These are phyloP conservation scores for Neoascochyta sp. DNA, from an alignment of 2,329 filamentous ascomycete genomes.

Conservation along the genomic window DNA sequence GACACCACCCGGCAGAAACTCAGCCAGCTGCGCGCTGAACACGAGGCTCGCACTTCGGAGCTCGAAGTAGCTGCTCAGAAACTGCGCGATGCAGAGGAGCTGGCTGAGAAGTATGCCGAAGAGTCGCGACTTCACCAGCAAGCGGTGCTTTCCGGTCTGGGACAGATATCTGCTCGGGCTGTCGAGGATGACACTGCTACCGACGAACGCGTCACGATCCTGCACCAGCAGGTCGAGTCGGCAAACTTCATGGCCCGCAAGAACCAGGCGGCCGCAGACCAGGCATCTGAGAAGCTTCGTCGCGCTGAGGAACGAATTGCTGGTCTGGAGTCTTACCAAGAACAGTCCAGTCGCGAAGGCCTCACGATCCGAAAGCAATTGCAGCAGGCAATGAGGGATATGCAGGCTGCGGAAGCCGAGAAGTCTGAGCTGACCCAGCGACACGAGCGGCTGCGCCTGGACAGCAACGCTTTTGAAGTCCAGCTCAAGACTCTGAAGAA, in stretches of 20 bases:
- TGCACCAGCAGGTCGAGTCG: constrained; percentile 75
- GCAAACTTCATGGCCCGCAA: constrained; percentile 79
- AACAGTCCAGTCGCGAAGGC: constrained; percentile 91
- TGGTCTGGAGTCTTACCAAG: constrained; percentile 92
- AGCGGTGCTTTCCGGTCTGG: constrained; percentile 77
- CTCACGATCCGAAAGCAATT: constrained; percentile 86
- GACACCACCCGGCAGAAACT: constrained; percentile 75
- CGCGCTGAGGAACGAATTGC: constrained; percentile 95
- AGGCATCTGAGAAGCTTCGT: constrained; percentile 81
- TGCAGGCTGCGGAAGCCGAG: constrained; percentile 73
- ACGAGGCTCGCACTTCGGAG: constrained; percentile 75
- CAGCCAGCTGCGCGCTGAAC: constrained; percentile 71
- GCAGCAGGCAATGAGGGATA: constrained; percentile 77
- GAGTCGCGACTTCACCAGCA: constrained; percentile 83
- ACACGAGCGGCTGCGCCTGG: constrained; percentile 80
- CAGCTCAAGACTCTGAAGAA: constrained; percentile 93
- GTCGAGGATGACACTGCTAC: constrained; percentile 46
- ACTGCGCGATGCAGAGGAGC: constrained; percentile 78
- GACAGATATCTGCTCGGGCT: constrained; percentile 63
- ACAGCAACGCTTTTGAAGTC: constrained; percentile 88
- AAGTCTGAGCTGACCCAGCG: constrained; percentile 80
- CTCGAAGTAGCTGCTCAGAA: constrained; percentile 70
- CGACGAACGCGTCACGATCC: constrained; percentile 64
- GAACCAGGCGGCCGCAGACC: constrained; percentile 84
- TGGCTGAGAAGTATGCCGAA: constrained; percentile 79